A percentile compares a stretch with the other conserved stretches of the same genome.
phyloP scores from a whole-genome alignment of 148 eudicot species.

The Chenopodium berlandieri region DNA sequence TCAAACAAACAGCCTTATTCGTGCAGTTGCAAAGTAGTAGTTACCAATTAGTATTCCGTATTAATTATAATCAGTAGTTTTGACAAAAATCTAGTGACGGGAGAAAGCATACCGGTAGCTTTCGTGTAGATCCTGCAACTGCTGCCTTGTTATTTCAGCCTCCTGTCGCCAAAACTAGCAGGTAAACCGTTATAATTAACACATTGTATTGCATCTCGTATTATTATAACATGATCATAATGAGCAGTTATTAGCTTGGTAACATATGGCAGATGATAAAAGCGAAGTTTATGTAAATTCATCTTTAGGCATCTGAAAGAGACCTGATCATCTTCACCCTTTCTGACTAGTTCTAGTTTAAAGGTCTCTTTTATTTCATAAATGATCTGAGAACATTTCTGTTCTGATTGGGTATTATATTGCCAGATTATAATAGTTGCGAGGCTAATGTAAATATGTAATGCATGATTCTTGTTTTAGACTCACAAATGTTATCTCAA shows the following conservation, averaged over 20 bases:
- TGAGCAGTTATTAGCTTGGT: neutral
- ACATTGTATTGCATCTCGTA: neutral
- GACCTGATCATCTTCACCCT: neutral
- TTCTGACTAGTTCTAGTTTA: neutral
- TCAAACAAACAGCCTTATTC: neutral
- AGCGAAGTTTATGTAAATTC: neutral
- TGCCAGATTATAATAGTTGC: neutral
- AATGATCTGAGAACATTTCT: neutral
- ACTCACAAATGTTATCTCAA: neutral
- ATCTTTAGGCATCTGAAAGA: neutral
- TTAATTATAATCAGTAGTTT: too few relatives aligned
- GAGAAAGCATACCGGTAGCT: conserved; percentile 59
- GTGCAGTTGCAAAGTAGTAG: neutral
- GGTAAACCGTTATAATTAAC: conserved; percentile 24
- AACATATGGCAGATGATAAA: neutral
- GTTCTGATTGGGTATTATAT: neutral
- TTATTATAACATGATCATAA: neutral
- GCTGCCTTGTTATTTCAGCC: conserved; percentile 60
- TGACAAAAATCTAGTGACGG: too few relatives aligned
- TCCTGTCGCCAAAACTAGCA: conserved; percentile 91
- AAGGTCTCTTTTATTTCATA: too few relatives aligned
- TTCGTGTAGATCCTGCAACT: conserved; percentile 63
- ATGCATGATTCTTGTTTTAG: neutral
- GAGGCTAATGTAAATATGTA: neutral
- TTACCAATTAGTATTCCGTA: too few relatives aligned